These are phyloP conservation scores for Thalassiosira livingstoniorum DNA, from an alignment of 352 stramenopile genomes.

Conservation along the genomic window DNA sequence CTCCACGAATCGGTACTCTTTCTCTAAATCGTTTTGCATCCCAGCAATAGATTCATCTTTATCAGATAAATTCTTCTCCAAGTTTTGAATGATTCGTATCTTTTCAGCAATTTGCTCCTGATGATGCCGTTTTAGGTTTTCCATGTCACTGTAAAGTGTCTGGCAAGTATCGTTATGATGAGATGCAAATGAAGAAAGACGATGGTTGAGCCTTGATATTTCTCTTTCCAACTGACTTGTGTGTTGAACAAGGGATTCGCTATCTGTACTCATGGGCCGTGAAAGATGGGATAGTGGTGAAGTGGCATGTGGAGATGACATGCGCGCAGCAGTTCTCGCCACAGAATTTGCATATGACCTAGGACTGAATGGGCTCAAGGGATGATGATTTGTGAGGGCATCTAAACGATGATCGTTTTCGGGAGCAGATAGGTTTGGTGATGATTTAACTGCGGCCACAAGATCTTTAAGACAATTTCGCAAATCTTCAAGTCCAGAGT, in stretches of 20 bases:
- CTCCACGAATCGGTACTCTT: slow-evolving; percentile 13
- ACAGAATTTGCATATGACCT: not conserved
- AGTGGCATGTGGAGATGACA: no score
- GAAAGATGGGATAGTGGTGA: no score
- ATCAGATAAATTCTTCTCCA: slow-evolving; percentile 38
- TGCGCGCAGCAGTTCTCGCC: no score
- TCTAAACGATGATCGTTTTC: not conserved
- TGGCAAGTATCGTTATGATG: slow-evolving; percentile 20
- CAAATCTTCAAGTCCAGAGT: no score
- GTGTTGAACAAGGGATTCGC: not conserved
- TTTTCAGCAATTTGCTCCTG: slow-evolving; percentile 21
- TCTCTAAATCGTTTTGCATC: slow-evolving; percentile 26
- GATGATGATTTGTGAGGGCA: slow-evolving; percentile 3
- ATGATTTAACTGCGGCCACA: slow-evolving; percentile 4
- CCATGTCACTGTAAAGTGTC: slow-evolving; percentile 22
- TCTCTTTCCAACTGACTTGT: slow-evolving; percentile 5
- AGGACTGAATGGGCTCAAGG: not conserved
- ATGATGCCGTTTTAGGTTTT: slow-evolving; percentile 35
- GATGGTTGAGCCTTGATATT: slow-evolving; percentile 19
- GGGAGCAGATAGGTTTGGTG: not conserved
- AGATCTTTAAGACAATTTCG: slow-evolving; percentile 42
- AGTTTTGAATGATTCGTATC: slow-evolving; percentile 13
- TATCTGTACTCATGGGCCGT: no score
- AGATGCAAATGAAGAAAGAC: slow-evolving; percentile 9
- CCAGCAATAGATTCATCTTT: slow-evolving; percentile 21